phyloP scores from a whole-genome alignment of 106 monocot genomes.

The Dioscorea zingiberensis region DNA sequence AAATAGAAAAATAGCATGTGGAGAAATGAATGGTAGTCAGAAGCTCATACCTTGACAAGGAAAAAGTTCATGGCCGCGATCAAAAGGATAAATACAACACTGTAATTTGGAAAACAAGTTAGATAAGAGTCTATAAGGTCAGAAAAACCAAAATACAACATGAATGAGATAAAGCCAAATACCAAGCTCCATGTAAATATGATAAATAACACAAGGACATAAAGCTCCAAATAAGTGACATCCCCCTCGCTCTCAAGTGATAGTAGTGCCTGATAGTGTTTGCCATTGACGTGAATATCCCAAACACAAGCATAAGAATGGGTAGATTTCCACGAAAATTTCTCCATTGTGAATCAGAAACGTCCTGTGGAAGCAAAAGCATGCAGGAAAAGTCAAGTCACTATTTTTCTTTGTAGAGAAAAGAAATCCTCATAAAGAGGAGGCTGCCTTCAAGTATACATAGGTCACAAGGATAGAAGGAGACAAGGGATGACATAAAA shows the following conservation, averaged over 20 bases:
- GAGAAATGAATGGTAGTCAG: neutral
- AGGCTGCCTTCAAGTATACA: neutral
- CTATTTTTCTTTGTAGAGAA: no score
- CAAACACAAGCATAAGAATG: slow-evolving; percentile 72
- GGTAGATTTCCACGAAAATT: slow-evolving; percentile 84
- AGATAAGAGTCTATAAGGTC: slow-evolving; percentile 8
- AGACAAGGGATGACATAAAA: no score
- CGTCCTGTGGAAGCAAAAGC: slow-evolving; percentile 42
- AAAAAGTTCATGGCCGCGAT: slow-evolving; percentile 68
- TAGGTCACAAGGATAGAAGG: neutral
- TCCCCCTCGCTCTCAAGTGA: slow-evolving; percentile 54
- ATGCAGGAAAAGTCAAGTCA: slow-evolving; percentile 1
- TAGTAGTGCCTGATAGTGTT: slow-evolving; percentile 37
- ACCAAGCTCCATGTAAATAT: slow-evolving; percentile 97
- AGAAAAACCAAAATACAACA: slow-evolving; percentile 11
- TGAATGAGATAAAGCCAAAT: slow-evolving; percentile 13
- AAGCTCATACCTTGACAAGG: slow-evolving; percentile 69
- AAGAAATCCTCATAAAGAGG: neutral
- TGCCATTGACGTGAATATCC: slow-evolving; percentile 46
- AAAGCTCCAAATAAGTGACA: slow-evolving; percentile 68
- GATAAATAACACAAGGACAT: slow-evolving; percentile 66
- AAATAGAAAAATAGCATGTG: no score
- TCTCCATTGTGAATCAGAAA: slow-evolving; percentile 96
- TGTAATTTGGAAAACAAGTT: slow-evolving; percentile 35
- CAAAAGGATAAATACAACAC: slow-evolving; percentile 61